Evolutionary conservation across 148 eudicot species (phyloP), one percentile per base, ranked within the genome.

Genomic region (Cornus kousa): DNA sequence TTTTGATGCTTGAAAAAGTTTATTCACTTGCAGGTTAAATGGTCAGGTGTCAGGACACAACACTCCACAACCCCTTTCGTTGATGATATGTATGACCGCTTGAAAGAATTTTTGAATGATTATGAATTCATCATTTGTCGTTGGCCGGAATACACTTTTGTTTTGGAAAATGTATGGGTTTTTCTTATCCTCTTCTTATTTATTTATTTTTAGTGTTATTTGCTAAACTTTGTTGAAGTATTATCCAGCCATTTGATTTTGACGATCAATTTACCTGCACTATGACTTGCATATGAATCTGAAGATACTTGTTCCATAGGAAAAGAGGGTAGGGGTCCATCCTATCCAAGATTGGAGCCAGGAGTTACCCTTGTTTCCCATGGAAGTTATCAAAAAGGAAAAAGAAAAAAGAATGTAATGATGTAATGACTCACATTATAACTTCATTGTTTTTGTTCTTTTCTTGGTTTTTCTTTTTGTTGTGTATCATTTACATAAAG

Each of bases 81-180:
- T 33, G 97, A 95, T 87, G 98, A 89, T 71, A 90, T 95, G 94
- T 95, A 95, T 69, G 95, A 86, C 10, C 84, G 89, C 67, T 74
- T 95, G 71, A 90, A 85, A 84, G 96, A 89, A 22, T 89, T 91
- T 8, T 78, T 93, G 72, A 87, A 86, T 46, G 97, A 90, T 79
- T 95, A 93, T 77, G 93, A 90, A 50, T 91, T 93, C 80, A 93
- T 95, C 81, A 89, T 95, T 72, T 86, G 94, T 80, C 96, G 98
- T 59, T 95, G 98, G 98, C 98, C 98, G 33, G 98, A 95, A 81
- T 95, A 95, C 79, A 90, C 93, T 46, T 88, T 88, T 68, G 88
- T 85, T 16, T 82, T 95, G 86, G 98, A 95, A 86, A 90, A 84
- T 86, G 98, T 95, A 91, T 57, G 28, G 28, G 90, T 68, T n/a